Conservation (phyloP, 2,329 filamentous ascomycete species). For the Delphinella strobiligena region DNA sequence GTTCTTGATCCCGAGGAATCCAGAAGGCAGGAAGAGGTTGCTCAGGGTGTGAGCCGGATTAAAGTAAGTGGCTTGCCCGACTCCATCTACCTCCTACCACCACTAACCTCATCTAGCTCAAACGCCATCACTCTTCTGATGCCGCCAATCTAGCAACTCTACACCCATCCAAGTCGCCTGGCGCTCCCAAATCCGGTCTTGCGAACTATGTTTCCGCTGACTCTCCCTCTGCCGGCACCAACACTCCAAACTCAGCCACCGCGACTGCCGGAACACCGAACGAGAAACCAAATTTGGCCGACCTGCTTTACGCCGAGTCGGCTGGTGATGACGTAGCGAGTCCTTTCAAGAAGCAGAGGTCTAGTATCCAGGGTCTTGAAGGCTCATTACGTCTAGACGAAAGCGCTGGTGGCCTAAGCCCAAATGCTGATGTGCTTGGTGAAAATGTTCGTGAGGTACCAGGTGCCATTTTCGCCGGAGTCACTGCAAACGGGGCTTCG, state of each 20-base stretch:
- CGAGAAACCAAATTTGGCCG: constrained; percentile 15
- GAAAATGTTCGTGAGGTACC: constrained; percentile 1
- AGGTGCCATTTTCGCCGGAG: neutral
- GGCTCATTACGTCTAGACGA: constrained; percentile 11
- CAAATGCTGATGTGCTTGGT: constrained; percentile 2
- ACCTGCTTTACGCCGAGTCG: constrained; percentile 24
- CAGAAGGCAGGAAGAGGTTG: constrained; percentile 59
- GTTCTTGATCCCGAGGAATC: constrained; percentile 57
- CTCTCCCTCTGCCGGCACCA: constrained; percentile 24
- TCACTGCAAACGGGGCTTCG: no score
- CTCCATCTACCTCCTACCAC: constrained; percentile 3
- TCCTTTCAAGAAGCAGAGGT: constrained; percentile 64
- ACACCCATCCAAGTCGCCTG: constrained; percentile 22
- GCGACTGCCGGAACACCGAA: constrained; percentile 19
- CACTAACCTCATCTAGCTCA: constrained; percentile 44
- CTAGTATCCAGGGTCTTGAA: constrained; percentile 38
- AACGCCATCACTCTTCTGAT: constrained; percentile 67
- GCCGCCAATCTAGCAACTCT: constrained; percentile 35
- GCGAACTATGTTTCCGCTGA: neutral
- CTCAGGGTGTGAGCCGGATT: constrained; percentile 71
- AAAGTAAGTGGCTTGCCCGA: constrained; percentile 41
- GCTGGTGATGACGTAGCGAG: constrained; percentile 45
- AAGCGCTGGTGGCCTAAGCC: neutral
- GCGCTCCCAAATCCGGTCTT: constrained; percentile 25
- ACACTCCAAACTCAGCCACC: constrained; percentile 17